These are phyloP conservation scores for Fusarium tupiense DNA, from an alignment of 2,329 filamentous ascomycete species.

Conservation along the genomic window DNA sequence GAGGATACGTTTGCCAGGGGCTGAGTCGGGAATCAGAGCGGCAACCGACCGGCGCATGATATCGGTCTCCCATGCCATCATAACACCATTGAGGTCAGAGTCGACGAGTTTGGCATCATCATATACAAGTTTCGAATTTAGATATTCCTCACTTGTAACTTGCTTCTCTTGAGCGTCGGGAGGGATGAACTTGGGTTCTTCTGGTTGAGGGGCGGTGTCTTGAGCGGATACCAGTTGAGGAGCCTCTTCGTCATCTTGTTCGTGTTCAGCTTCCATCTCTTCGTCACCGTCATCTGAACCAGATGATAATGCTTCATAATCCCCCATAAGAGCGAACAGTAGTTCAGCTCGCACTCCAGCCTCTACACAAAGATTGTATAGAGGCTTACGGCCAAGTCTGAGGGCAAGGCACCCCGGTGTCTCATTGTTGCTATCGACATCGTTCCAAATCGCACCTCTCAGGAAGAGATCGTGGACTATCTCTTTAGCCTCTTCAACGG, in stretches of 20 bases:
- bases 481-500: conserved; percentile 69
- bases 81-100: conserved; percentile 81
- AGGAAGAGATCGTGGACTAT: conserved; percentile 81
- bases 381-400: conserved; percentile 70
- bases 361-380: conserved; percentile 87
- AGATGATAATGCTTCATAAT: conserved; percentile 78
- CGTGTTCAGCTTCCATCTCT: conserved; percentile 58
- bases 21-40: conserved; percentile 62
- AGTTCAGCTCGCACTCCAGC: conserved; percentile 92
- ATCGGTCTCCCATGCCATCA: conserved; percentile 92
- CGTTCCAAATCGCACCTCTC: conserved; percentile 97
- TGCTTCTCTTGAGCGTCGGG: conserved; percentile 53
- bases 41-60: conserved; percentile 85
- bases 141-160: conserved; percentile 74
- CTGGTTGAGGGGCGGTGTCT: conserved; percentile 44
- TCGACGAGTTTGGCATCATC: conserved; percentile 75
- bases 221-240: conserved; percentile 46
- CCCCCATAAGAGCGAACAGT: conserved; percentile 82
- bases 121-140: conserved; percentile 73
- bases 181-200: conserved; percentile 46
- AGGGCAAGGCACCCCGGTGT: conserved; percentile 90
- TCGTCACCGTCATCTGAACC: conserved; percentile 61
- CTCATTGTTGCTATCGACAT: conserved; percentile 85
- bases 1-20: conserved; percentile 72
- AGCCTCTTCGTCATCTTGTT: conserved; percentile 53